phyloP scores from a whole-genome alignment of 345 rosid species.

The Heritiera fomes region DNA sequence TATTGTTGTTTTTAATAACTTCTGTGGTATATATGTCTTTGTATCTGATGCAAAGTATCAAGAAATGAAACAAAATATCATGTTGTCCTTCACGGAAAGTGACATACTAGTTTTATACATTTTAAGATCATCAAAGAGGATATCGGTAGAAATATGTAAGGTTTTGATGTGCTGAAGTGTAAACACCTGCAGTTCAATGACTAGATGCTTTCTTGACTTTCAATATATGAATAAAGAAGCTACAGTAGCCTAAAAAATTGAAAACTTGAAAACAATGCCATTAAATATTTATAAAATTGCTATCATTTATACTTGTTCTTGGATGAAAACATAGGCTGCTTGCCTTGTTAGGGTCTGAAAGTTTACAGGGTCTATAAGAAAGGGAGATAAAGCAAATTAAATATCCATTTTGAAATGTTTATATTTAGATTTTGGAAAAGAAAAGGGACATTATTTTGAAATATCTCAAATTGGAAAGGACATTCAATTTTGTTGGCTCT shows the following conservation, averaged over 20 bases:
- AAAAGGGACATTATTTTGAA: background rate
- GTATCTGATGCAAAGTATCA: background rate
- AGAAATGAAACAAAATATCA: background rate
- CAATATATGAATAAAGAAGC: no score
- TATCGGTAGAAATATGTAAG: background rate
- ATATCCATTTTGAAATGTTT: background rate
- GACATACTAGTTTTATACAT: background rate
- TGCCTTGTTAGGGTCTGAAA: no score
- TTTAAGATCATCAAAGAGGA: background rate
- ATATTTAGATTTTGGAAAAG: background rate
- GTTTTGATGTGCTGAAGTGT: background rate
- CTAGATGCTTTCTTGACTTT: background rate
- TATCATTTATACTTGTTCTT: no score
- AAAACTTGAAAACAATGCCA: background rate
- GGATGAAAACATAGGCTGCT: no score
- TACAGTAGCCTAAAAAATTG: no score
- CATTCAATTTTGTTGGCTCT: no score
- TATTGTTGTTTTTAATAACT: background rate
- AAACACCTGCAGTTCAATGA: background rate
- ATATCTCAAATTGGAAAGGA: background rate
- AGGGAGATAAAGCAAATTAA: no score
- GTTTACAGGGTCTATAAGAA: no score
- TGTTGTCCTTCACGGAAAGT: background rate
- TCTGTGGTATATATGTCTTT: background rate
- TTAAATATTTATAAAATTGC: no score